Conservation (phyloP, 306 rosid species). For the Ochetophila trinervis region DNA sequence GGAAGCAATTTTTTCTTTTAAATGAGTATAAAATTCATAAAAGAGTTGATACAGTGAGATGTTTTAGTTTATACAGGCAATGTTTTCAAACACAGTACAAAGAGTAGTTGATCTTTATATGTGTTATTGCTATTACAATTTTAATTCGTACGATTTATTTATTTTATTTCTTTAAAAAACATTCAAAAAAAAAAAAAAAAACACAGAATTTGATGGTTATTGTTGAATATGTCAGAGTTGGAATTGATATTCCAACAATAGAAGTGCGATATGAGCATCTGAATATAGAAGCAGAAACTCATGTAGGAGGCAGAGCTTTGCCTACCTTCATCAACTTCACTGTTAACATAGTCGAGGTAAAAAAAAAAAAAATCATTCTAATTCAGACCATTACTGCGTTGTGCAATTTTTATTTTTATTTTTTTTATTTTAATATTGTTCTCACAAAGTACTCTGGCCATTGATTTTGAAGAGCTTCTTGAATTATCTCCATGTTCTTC, state of each 20-base stretch:
- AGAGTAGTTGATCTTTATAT: background rate
- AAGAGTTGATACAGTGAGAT: too few species aligned
- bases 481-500: slow-evolving; percentile 21
- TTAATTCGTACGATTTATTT: background rate
- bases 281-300: slow-evolving; percentile 53
- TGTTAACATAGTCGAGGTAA: slow-evolving; percentile 57
- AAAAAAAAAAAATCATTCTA: background rate
- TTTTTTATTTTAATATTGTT: background rate
- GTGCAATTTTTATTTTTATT: background rate
- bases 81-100: background rate
- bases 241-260: slow-evolving; percentile 61
- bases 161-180: too few species aligned
- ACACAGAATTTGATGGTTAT: background rate
- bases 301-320: slow-evolving; percentile 57
- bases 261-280: slow-evolving; percentile 66
- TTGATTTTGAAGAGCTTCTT: slow-evolving; percentile 29
- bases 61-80: too few species aligned
- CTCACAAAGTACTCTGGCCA: background rate
- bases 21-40: too few species aligned
- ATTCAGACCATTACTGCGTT: background rate
- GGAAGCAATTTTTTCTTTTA: too few species aligned
- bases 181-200: background rate
- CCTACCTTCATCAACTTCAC: slow-evolving; percentile 60
- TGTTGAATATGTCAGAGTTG: slow-evolving; percentile 40
- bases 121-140: too few species aligned